phyloP scores from a whole-genome alignment of 768 basidiomycete genomes.

The Suillus variegatus region DNA sequence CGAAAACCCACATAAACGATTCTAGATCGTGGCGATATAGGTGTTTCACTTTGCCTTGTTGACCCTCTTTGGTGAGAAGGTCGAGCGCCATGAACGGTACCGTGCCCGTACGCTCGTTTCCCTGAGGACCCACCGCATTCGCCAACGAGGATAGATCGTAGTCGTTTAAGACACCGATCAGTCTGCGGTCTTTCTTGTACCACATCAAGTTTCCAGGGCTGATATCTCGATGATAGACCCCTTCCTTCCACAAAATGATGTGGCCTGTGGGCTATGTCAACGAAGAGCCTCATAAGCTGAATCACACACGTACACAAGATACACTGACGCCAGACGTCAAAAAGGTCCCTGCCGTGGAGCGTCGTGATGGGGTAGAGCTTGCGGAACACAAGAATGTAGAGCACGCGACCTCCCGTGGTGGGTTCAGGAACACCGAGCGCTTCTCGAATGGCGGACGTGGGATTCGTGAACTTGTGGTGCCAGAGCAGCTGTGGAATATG shows the following conservation, averaged over 20 bases:
- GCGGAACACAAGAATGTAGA: constrained; percentile 1
- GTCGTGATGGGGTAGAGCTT: background rate
- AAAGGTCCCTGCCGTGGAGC: background rate
- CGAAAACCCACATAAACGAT: too few relatives aligned
- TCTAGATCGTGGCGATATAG: too few relatives aligned
- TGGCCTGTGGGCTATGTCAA: background rate
- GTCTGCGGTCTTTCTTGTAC: background rate
- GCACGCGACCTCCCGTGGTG: background rate
- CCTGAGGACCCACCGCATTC: background rate
- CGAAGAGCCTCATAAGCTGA: too few relatives aligned
- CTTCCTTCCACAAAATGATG: too few relatives aligned
- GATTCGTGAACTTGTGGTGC: background rate
- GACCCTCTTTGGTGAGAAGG: too few relatives aligned
- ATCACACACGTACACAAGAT: background rate
- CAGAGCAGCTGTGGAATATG: background rate
- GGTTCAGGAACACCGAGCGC: background rate
- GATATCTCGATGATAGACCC: too few relatives aligned
- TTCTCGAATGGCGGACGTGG: background rate
- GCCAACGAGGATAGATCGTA: constrained; percentile 12
- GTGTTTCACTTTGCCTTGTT: too few relatives aligned
- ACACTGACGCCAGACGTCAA: background rate
- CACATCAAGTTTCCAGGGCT: constrained; percentile 15
- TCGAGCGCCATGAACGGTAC: too few relatives aligned
- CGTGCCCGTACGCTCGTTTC: background rate
- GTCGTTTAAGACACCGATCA: constrained; percentile 19